Percentiles rank a stretch among this genome's conserved stretches.
Conservation (phyloP, 192 early-diverging fungal genomes). For the Linnemannia hyalina region DNA sequence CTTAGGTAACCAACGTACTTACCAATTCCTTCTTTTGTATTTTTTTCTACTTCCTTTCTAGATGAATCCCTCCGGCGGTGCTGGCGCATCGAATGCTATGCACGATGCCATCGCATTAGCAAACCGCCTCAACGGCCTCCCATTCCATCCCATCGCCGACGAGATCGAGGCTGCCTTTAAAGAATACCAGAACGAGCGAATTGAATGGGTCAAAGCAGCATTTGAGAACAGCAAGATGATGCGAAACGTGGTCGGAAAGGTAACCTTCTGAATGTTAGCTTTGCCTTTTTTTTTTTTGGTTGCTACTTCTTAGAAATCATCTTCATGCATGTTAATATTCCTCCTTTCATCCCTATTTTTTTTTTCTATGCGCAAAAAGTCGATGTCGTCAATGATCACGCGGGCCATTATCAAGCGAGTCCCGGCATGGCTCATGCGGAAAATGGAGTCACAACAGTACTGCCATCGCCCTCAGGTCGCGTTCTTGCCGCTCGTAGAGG, state of each 20-base stretch:
- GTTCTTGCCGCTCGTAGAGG: background rate
- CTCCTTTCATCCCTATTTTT: background rate
- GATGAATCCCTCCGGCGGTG: background rate
- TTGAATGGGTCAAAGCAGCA: background rate
- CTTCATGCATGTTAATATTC: background rate
- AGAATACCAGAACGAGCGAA: constrained; percentile 17
- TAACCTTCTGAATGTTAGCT: too few species aligned
- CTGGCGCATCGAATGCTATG: constrained; percentile 11
- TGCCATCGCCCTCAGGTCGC: background rate
- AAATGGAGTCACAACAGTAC: background rate
- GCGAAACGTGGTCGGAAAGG: too few species aligned
- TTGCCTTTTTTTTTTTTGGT: too few species aligned
- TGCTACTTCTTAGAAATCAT: too few species aligned
- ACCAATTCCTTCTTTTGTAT: background rate
- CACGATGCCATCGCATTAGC: constrained; percentile 29
- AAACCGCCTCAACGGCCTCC: constrained; percentile 14
- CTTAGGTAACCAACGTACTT: constrained; percentile 18
- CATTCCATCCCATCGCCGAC: background rate
- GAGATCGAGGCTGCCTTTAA: constrained; percentile 11
- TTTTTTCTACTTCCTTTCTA: background rate
- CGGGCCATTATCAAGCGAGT: background rate
- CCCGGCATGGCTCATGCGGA: background rate
- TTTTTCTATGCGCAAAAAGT: background rate
- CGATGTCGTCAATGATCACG: background rate
- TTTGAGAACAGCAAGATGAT: background rate